phyloP scores from a whole-genome alignment of 75 land plant species.

The Selaginella moellendorffii region DNA sequence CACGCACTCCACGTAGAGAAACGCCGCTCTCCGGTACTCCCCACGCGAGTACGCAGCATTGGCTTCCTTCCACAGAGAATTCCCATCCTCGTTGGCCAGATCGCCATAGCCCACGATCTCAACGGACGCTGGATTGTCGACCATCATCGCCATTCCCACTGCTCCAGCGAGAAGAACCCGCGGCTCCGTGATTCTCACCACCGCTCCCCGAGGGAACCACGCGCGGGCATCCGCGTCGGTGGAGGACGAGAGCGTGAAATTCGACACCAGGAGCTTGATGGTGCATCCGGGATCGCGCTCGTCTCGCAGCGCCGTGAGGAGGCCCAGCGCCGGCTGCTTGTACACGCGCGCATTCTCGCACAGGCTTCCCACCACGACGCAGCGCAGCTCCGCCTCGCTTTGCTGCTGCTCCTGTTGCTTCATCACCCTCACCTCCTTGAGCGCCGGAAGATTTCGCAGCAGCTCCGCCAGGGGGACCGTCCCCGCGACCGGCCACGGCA shows the following conservation, averaged over 20 bases:
- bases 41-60: background rate
- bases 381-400: background rate
- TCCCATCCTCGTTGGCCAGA: background rate
- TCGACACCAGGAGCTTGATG: background rate
- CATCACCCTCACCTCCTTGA: too few species aligned
- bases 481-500: too few species aligned
- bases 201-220: slow-evolving; percentile 6
- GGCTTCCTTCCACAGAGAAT: background rate
- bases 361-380: background rate
- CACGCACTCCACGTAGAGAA: background rate
- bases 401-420: background rate
- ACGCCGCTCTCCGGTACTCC: background rate
- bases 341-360: background rate
- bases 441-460: background rate
- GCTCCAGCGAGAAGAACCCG: background rate
- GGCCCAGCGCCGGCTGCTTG: background rate
- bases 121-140: slow-evolving; percentile 3
- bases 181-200: background rate
- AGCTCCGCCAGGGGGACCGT: background rate
- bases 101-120: background rate
- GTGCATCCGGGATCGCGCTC: background rate
- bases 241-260: background rate
- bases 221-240: background rate
- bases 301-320: background rate
- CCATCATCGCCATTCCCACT: background rate